These are phyloP conservation scores for Solanum etuberosum DNA, from an alignment of 257 asterid genomes.

Conservation along the genomic window DNA sequence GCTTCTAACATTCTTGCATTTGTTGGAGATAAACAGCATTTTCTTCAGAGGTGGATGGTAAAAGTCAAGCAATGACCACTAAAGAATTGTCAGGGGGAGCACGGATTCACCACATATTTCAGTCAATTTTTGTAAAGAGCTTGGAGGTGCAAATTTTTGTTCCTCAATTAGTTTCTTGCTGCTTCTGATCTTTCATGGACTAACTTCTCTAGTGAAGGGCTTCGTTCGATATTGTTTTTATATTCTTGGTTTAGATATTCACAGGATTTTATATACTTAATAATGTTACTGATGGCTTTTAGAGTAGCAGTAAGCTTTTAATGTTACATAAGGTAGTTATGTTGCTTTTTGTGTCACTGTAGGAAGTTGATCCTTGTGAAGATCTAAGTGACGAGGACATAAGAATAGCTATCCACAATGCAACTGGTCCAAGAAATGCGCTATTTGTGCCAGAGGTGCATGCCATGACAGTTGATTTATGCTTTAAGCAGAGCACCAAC, in stretches of 20 bases:
- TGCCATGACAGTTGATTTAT: background rate
- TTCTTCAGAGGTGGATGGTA: slow-evolving; percentile 89
- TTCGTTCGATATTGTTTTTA: background rate
- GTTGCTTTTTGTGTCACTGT: slow-evolving; percentile 5
- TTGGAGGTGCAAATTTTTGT: slow-evolving; percentile 58
- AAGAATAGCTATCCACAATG: slow-evolving; percentile 84
- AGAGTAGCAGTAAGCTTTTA: background rate
- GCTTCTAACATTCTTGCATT: background rate
- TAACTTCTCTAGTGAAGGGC: background rate
- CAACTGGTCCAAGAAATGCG: slow-evolving; percentile 84
- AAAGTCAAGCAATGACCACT: slow-evolving; percentile 80
- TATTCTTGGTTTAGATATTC: background rate
- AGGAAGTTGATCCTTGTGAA: slow-evolving; percentile 97
- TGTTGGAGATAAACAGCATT: slow-evolving; percentile 44
- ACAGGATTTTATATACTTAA: background rate
- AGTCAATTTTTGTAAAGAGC: slow-evolving; percentile 73
- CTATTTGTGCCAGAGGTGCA: slow-evolving; percentile 82
- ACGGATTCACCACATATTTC: slow-evolving; percentile 90
- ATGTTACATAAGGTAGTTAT: background rate
- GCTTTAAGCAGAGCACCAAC: background rate
- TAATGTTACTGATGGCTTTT: background rate
- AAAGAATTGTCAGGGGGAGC: slow-evolving; percentile 95
- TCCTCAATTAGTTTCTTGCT: background rate
- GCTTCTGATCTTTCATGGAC: background rate
- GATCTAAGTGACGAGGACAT: slow-evolving; percentile 89